Conservation (phyloP, 805 yeast genomes). For the Ogataea angusta region DNA sequence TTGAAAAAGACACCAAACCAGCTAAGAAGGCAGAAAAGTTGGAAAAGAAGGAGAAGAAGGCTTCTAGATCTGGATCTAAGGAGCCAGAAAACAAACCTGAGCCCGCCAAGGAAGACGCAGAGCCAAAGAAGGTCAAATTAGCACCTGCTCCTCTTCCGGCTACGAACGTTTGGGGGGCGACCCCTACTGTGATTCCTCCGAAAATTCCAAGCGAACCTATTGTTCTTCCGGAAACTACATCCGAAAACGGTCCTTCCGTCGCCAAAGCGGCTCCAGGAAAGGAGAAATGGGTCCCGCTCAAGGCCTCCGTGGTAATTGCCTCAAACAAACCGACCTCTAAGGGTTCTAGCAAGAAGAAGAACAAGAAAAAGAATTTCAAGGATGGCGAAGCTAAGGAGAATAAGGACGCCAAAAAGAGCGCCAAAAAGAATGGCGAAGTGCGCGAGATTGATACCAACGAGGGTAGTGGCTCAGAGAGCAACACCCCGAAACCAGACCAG, state of each 20-base stretch:
- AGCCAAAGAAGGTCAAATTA: conserved; percentile 33
- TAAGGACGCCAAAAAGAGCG: conserved; percentile 7
- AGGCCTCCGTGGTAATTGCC: conserved; percentile 48
- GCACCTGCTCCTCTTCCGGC: conserved; percentile 68
- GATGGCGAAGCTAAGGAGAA: conserved; percentile 9
- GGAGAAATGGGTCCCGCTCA: conserved; percentile 73
- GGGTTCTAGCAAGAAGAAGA: conserved; percentile 19
- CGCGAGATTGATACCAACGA: conserved; percentile 5
- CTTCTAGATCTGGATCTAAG: conserved; percentile 7
- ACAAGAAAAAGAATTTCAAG: conserved; percentile 21
- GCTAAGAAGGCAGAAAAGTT: conserved; percentile 7
- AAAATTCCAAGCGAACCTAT: conserved; percentile 39
- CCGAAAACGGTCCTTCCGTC: conserved; percentile 17
- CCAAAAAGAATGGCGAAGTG: conserved; percentile 6
- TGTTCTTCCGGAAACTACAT: conserved; percentile 24
- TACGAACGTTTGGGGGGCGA: conserved; percentile 58
- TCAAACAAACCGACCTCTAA: conserved; percentile 15
- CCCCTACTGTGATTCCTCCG: conserved; percentile 28
- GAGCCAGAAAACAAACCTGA: conserved; percentile 9
- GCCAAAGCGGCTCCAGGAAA: conserved; percentile 39
- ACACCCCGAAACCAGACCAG: conserved; percentile 3
- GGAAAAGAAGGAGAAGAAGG: conserved; percentile 11
- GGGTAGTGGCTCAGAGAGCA: conserved; percentile 2
- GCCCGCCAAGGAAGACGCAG: conserved; percentile 21
- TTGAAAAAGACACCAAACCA: conserved; percentile 4